phyloP scores from a whole-genome alignment of 2,329 filamentous ascomycete species.

The Grosmannia clavigera region DNA sequence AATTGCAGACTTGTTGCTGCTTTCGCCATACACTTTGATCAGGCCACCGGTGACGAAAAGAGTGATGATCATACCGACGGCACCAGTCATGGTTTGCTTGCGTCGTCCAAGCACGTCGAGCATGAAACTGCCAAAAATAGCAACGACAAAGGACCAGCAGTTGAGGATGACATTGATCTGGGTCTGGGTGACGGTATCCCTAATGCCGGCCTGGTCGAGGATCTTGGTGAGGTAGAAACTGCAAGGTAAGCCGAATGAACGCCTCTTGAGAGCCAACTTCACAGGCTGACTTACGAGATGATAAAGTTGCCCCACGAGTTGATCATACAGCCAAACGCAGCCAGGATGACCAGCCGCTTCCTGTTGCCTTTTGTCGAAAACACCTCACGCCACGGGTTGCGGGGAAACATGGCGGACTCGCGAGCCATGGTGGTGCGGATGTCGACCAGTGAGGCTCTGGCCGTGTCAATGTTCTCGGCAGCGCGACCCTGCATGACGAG shows the following conservation, averaged over 20 bases:
- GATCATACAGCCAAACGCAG: neutral
- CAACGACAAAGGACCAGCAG: conserved; percentile 31
- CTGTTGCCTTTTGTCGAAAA: neutral
- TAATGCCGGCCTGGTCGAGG: conserved; percentile 33
- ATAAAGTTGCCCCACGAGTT: neutral
- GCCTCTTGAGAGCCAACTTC: neutral
- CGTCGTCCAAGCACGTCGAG: neutral
- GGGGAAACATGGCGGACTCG: neutral
- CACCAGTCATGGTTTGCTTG: neutral
- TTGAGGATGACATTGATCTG: conserved; percentile 39
- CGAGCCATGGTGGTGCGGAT: neutral
- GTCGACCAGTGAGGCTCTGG: neutral
- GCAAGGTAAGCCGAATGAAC: neutral
- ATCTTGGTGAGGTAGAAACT: conserved; percentile 27
- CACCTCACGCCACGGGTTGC: neutral
- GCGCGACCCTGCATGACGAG: neutral
- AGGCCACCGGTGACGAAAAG: conserved; percentile 40
- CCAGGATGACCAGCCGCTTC: neutral
- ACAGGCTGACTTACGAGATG: neutral
- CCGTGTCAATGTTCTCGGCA: neutral
- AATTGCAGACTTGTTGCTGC: conserved; percentile 12
- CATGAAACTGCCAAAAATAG: conserved; percentile 26
- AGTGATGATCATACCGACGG: conserved; percentile 13
- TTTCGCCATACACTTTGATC: conserved; percentile 26
- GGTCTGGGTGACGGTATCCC: conserved; percentile 27